phyloP scores from a whole-genome alignment of 306 rosid species.

The Leucaena leucocephala region DNA sequence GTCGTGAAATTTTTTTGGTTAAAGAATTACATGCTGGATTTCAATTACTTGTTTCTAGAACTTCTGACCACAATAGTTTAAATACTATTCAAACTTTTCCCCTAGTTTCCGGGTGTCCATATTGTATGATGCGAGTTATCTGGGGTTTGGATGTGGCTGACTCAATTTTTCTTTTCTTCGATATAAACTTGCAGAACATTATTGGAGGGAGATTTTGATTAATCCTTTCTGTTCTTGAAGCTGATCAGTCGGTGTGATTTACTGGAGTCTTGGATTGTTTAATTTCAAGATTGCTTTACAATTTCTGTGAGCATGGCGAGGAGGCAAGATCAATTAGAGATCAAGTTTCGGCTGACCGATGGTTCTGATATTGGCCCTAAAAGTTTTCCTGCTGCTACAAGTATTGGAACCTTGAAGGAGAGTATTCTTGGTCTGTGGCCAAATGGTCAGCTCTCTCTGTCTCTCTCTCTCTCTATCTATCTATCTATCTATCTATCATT shows the following conservation, averaged over 20 bases:
- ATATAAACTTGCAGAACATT: constrained; percentile 40
- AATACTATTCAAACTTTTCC: constrained; percentile 9
- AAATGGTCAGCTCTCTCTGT: constrained; percentile 61
- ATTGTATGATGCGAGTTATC: constrained; percentile 28
- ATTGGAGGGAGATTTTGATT: constrained; percentile 30
- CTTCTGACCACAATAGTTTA: not conserved
- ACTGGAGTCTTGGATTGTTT: constrained; percentile 15
- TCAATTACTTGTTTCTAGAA: constrained; percentile 6
- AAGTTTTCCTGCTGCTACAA: constrained; percentile 85
- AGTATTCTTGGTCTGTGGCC: constrained; percentile 96
- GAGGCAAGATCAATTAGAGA: constrained; percentile 88
- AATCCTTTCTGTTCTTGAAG: constrained; percentile 32
- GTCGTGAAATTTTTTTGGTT: not conserved
- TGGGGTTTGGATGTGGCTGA: constrained; percentile 15
- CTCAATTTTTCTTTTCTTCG: constrained; percentile 11
- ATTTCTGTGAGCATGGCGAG: constrained; percentile 67
- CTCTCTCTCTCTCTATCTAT: not conserved
- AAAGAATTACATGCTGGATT: constrained; percentile 21
- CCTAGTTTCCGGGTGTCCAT: constrained; percentile 26
- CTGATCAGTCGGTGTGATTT: constrained; percentile 41
- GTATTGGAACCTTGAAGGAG: constrained; percentile 82
- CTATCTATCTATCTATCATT: not conserved
- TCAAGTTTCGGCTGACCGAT: constrained; percentile 88
- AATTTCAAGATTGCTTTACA: constrained; percentile 29
- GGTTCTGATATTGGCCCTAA: constrained; percentile 97